Base-by-base conservation (phyloP, 805 yeast species). In the Metschnikowia picachoensis region DNA sequence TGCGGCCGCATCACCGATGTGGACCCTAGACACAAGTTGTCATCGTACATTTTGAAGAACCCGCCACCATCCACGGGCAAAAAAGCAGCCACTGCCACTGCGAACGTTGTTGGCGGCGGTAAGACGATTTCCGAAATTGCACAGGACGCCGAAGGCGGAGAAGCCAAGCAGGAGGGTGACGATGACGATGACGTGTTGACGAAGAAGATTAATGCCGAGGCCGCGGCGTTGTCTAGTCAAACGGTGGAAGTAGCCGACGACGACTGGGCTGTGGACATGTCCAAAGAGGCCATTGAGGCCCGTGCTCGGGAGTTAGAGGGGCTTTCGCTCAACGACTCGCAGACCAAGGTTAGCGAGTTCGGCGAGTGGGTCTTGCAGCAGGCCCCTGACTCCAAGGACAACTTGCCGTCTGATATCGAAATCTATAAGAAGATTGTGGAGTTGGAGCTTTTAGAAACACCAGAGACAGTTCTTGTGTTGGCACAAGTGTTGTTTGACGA, bases 191-290 rank as follows among this genome's bases (percentile, higher is more conserved):
- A 86, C 62, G 84, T 79, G 45, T 76, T 87, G 55, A 82, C 94
- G 37, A 78, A 82, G 62, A 85, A 85, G 61, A 85, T 86, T 74
- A 84, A 81, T 65, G 89, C 94, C 38, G 95, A 87, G 65, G 95
- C 94, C 16, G 84, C 89, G 11, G 79, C 75, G 34, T 73, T 87
- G 49, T 75, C 79, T 32, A 51, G 57, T 32, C 55, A 58, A 25
- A 78, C 78, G 41, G 78, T 80, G 49, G 82, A 78, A 50, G 85
- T 87, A 44, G 83, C 83, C 53, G 96, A 90, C 63, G 97, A 87
- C 57, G 96, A 88, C 56, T 92, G 98, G 98, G 89, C 97, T 15
- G 96, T 91, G 36, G 99, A 92, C 67, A 88, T 91, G 79, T 87
- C 96, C 40, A 94, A 87, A 66, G 98, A 90, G 71, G 98, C 98